These are phyloP conservation scores for Xylaria scruposa DNA, from an alignment of 495 filamentous ascomycete genomes.

Conservation along the genomic window DNA sequence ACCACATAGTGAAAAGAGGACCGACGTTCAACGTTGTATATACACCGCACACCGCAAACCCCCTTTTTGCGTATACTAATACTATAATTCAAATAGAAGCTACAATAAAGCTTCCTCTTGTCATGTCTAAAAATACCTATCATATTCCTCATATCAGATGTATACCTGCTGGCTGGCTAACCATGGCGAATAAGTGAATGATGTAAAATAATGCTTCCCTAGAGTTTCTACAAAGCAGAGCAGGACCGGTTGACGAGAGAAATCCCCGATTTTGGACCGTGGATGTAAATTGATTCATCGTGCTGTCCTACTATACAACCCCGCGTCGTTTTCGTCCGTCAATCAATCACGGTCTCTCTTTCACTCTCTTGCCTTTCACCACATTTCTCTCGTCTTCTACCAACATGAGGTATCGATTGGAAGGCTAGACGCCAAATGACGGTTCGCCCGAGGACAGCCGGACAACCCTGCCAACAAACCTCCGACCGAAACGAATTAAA, in stretches of 20 bases:
- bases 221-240: background rate
- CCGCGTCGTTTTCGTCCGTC: background rate
- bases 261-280: background rate
- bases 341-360: background rate
- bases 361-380: background rate
- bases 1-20: background rate
- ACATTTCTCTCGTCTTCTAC: slow-evolving; percentile 4
- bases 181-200: background rate
- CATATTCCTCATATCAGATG: background rate
- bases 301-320: slow-evolving; percentile 23
- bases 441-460: background rate
- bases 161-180: background rate
- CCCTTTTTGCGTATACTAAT: slow-evolving; percentile 28
- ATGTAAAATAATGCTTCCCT: background rate
- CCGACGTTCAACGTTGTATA: slow-evolving; percentile 20
- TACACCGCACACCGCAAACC: background rate
- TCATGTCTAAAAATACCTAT: background rate
- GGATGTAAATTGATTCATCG: slow-evolving; percentile 17
- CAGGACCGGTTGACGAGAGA: background rate
- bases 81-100: slow-evolving; percentile 24
- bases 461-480: background rate
- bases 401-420: slow-evolving; percentile 28
- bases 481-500: background rate
- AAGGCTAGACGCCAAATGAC: slow-evolving; percentile 22
- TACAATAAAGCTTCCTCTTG: slow-evolving; percentile 15